Conservation (phyloP, 306 rosid genomes). For the Fragaria ananassa region DNA sequence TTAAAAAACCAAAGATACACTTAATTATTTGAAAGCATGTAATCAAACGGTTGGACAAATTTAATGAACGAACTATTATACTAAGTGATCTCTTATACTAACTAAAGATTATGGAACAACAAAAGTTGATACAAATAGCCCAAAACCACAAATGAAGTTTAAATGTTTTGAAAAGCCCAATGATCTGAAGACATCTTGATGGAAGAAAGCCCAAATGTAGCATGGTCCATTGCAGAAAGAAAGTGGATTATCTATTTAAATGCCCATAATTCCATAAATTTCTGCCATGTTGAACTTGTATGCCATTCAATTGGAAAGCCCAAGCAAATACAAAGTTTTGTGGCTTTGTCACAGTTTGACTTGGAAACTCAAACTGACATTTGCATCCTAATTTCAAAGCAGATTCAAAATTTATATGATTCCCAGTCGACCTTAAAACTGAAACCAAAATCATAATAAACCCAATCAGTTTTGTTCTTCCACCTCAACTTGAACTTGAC, state of each 20-base stretch:
- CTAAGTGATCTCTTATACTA: too few relatives aligned
- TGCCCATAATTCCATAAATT: neutral
- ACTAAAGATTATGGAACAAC: neutral
- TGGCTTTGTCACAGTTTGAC: neutral
- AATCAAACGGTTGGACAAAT: neutral
- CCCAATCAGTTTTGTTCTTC: conserved; percentile 1
- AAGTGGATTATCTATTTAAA: too few relatives aligned
- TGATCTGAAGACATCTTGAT: neutral
- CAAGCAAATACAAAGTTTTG: neutral
- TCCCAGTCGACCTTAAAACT: neutral
- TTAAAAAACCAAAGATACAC: too few relatives aligned
- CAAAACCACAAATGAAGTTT: neutral
- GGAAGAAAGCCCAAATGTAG: neutral
- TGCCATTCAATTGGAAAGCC: neutral
- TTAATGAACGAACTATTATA: too few relatives aligned
- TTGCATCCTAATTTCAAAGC: neutral
- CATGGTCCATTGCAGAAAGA: neutral
- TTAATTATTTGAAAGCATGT: neutral
- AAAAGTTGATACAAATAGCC: neutral
- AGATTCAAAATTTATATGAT: neutral
- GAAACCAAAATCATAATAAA: neutral
- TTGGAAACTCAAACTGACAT: neutral
- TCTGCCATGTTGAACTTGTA: neutral
- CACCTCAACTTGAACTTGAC: neutral
- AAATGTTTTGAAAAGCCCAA: neutral